Evolutionary conservation across 306 rosid genomes (phyloP).

Genomic region (Spatholobus suberectus): DNA sequence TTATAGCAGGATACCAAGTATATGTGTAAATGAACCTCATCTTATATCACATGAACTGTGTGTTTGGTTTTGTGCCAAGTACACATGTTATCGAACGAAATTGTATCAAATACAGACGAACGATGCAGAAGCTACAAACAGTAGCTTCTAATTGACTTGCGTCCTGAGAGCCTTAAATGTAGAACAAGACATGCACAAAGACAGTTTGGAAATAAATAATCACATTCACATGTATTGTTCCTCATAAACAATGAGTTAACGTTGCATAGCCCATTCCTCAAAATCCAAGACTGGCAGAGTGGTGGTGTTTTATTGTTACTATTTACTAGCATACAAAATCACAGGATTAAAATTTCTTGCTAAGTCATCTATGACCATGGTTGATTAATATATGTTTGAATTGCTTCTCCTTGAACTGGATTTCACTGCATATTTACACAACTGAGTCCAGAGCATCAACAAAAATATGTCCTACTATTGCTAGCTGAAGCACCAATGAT

Average conservation of each 20-base stretch:
- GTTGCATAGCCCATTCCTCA: background rate
- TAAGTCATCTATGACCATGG: background rate
- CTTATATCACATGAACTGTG: background rate
- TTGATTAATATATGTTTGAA: background rate
- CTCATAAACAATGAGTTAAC: background rate
- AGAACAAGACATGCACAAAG: background rate
- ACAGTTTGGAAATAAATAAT: background rate
- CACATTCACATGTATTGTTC: background rate
- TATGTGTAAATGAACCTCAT: background rate
- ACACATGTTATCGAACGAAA: background rate
- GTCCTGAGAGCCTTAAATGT: background rate
- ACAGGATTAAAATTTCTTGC: background rate
- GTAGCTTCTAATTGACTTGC: background rate
- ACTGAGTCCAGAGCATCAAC: background rate
- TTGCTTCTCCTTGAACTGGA: background rate
- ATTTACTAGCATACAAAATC: background rate
- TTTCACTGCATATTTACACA: background rate
- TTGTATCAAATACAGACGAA: background rate
- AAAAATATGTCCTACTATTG: background rate
- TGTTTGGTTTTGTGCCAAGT: background rate
- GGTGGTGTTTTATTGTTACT: background rate
- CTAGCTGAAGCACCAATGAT: background rate
- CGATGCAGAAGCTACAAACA: background rate
- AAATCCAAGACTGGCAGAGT: background rate
- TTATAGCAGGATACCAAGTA: background rate